Evolutionary conservation across 805 yeast genomes (phyloP), one percentile per base, ranked within the genome.

Genomic region (Metschnikowia cubensis): DNA sequence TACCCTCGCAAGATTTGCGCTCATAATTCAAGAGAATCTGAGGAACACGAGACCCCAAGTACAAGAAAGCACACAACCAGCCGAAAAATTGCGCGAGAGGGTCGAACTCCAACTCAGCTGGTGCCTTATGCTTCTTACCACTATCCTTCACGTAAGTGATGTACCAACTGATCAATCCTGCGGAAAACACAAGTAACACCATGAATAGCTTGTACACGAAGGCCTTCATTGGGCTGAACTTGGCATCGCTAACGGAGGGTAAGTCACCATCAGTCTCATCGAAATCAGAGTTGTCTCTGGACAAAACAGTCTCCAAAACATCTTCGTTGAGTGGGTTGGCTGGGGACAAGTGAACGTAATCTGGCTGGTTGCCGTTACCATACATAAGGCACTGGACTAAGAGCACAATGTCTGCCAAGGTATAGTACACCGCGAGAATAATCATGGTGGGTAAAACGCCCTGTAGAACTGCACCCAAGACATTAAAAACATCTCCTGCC

Each of bases 391-490:
- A 90, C 66, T 94, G 99, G 67, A 84, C 75, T 31, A 92, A 76
- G 49, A 94, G 74, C 3, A 91, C 86, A 3, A 91, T 67, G 68
- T 94, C 99, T 0, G 98, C 97, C 20, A 86, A 66, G 0, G 98
- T 91, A 66, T 94, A 94, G 69, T 94, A 94, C 0, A 92, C 79
- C 1, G 98, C 98, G 50, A 94, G 76, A 4, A 91, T 81, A 52
- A 87, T 84, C 97, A 94, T 94, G 0, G 99, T 94, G 21, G 97
- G 96, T 55, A 94, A 74, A 1, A 92, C 90, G 11, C 90, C 89
- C 68, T 94, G 98, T 57, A 91, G 66, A 3, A 91, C 74, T 1
- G 97, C 91, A 7, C 99, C 99, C 22, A 92, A 66, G 13, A 92
- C 92, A 62, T 94, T 94, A 71, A 94, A 92, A 0, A 92, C 81